Evolutionary conservation across 1,139 yeast species (phyloP).

Genomic region (Scheffersomyces lignicola): DNA sequence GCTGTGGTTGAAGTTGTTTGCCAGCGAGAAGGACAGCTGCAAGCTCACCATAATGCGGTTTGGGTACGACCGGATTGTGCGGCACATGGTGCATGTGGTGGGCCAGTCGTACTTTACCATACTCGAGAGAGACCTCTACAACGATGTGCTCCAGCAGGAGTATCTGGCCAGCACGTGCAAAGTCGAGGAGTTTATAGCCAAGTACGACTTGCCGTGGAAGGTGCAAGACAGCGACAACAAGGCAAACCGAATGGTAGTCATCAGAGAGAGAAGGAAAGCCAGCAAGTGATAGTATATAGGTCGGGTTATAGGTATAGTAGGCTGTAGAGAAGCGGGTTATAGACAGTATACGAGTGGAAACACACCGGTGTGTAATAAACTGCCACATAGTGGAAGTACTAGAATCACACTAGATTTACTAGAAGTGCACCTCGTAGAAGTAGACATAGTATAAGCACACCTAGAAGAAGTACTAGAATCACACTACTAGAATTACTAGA

Average conservation of each 20-base stretch:
- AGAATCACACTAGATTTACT: no score
- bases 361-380: no score
- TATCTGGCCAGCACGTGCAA: constrained; percentile 19
- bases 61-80: constrained; percentile 34
- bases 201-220: constrained; percentile 29
- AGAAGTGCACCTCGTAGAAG: no score
- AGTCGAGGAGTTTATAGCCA: constrained; percentile 18
- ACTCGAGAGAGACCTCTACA: constrained; percentile 20
- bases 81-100: constrained; percentile 29
- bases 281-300: no score
- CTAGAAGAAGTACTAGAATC: no score
- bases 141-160: constrained; percentile 18
- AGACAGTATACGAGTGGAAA: no score
- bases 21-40: constrained; percentile 29
- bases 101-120: constrained; percentile 38
- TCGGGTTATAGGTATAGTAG: no score
- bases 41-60: constrained; percentile 39
- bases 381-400: no score
- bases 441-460: no score
- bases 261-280: constrained; percentile 17
- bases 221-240: constrained; percentile 16
- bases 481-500: no score
- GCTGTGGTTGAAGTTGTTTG: constrained; percentile 41
- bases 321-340: no score
- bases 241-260: constrained; percentile 15